These are phyloP conservation scores for Tilletia caries DNA, from an alignment of 1,284 basidiomycete genomes.

Conservation along the genomic window DNA sequence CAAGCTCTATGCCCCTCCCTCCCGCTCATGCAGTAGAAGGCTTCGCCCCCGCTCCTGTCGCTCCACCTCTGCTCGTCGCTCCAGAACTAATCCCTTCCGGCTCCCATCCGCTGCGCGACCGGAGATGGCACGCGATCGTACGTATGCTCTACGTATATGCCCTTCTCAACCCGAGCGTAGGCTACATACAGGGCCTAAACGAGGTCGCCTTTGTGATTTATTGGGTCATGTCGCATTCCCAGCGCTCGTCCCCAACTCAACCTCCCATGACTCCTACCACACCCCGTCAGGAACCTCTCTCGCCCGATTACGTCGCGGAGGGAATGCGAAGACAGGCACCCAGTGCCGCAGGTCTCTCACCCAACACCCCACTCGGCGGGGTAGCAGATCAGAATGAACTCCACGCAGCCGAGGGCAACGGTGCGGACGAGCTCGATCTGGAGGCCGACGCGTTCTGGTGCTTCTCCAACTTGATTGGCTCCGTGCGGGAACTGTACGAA, in stretches of 20 bases:
- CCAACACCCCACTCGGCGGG: background rate
- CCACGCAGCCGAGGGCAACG: background rate
- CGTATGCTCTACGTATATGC: slow-evolving; percentile 50
- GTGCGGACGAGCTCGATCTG: slow-evolving; percentile 9
- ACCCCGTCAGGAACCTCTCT: background rate
- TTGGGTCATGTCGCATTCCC: slow-evolving; percentile 27
- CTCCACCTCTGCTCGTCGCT: background rate
- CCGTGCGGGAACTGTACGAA: slow-evolving; percentile 49
- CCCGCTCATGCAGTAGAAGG: background rate
- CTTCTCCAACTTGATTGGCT: slow-evolving; percentile 46
- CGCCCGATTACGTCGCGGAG: background rate
- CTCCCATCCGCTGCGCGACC: slow-evolving; percentile 16
- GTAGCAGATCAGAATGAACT: background rate
- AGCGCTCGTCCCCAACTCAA: background rate
- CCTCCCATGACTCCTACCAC: background rate
- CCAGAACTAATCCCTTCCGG: background rate
- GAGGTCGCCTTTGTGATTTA: slow-evolving; percentile 47
- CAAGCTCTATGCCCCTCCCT: slow-evolving; percentile 9
- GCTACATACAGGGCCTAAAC: slow-evolving; percentile 51
- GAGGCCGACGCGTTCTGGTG: slow-evolving; percentile 54
- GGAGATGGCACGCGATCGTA: slow-evolving; percentile 47
- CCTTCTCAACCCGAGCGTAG: slow-evolving; percentile 47
- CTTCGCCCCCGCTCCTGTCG: background rate
- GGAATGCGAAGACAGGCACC: background rate
- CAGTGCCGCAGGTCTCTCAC: background rate